A percentile compares a stretch with the other conserved stretches of the same genome.
phyloP scores from a whole-genome alignment of 495 filamentous ascomycete genomes.

The Schizothecium vesticola region DNA sequence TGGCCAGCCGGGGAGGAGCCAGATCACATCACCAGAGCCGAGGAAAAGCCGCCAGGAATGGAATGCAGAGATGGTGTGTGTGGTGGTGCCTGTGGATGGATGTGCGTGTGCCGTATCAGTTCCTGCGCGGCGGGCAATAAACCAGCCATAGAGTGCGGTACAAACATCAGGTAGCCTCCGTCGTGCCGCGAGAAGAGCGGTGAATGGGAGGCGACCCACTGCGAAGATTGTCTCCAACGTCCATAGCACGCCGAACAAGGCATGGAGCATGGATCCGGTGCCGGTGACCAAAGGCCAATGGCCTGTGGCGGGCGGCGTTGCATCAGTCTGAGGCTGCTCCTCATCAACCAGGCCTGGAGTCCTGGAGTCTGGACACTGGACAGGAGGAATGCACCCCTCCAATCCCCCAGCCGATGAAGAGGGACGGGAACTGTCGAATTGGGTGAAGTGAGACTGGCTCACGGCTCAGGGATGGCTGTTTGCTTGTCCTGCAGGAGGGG shows the following conservation, averaged over 20 bases:
- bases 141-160: not conserved
- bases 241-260: not conserved
- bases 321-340: conserved; percentile 8
- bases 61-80: not conserved
- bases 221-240: not conserved
- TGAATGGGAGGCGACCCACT: not conserved
- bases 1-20: conserved; percentile 1
- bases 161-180: not conserved
- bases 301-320: conserved; percentile 3
- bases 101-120: not conserved
- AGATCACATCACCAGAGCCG: conserved; percentile 3
- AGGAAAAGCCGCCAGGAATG: conserved; percentile 2
- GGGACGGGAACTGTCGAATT: not conserved
- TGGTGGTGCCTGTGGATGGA: not conserved
- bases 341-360: not conserved
- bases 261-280: not conserved
- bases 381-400: conserved; percentile 1
- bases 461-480: not conserved
- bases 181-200: not conserved
- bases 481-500: conserved; percentile 4
- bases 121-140: not conserved
- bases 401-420: not conserved
- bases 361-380: not conserved
- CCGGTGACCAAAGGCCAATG: not conserved
- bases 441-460: conserved; percentile 4